phyloP scores from a whole-genome alignment of 345 rosid species.

The Gossypium longicalyx region DNA sequence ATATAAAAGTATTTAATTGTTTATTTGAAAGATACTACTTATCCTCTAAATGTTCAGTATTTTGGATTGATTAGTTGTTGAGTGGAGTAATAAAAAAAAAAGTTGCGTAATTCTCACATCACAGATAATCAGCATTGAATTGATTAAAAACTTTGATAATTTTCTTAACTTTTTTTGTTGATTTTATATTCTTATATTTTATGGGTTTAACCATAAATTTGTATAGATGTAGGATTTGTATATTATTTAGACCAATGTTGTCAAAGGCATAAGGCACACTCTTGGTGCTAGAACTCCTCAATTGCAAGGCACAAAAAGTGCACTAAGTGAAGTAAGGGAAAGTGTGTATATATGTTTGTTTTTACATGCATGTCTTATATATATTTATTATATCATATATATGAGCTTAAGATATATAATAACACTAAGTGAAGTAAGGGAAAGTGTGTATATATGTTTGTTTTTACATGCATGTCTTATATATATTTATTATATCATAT shows the following conservation, averaged over 20 bases:
- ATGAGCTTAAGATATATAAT: background rate
- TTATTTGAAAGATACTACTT: background rate
- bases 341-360: background rate
- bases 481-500: background rate
- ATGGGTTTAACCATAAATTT: background rate
- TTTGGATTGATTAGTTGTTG: slow-evolving; percentile 1
- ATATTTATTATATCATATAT: background rate
- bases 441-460: background rate
- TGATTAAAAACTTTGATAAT: background rate
- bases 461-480: background rate
- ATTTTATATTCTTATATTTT: slow-evolving; percentile 4
- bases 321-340: no score
- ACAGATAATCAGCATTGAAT: background rate
- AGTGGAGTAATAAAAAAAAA: background rate
- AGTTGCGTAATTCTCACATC: background rate
- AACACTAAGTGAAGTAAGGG: no score
- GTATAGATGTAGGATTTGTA: background rate
- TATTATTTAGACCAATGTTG: background rate
- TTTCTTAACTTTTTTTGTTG: background rate
- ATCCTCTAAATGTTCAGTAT: background rate
- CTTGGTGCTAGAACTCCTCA: no score
- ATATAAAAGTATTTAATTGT: background rate
- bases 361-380: background rate
- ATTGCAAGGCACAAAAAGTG: no score
- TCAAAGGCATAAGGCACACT: background rate